These are phyloP conservation scores for Pythium aphanidermatum DNA, from an alignment of 352 stramenopile genomes.

Conservation along the genomic window DNA sequence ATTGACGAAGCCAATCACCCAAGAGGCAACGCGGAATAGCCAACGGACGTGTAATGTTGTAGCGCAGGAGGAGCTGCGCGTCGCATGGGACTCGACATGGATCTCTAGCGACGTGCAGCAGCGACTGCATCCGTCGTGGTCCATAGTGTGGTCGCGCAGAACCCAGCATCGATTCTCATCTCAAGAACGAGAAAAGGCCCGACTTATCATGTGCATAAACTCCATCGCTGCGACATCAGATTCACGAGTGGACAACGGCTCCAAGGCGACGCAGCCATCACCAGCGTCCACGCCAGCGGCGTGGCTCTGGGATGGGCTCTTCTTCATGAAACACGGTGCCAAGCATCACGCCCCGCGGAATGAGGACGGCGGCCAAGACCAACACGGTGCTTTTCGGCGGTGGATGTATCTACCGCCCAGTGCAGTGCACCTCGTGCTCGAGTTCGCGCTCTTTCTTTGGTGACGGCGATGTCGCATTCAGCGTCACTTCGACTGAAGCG, in stretches of 20 bases:
- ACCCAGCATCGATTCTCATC: conserved; percentile 45
- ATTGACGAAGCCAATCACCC: not conserved
- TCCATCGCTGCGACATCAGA: conserved; percentile 18
- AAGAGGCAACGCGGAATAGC: too few species aligned
- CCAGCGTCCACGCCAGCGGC: too few species aligned
- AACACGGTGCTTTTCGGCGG: too few species aligned
- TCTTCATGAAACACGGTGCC: too few species aligned
- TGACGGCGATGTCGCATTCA: too few species aligned
- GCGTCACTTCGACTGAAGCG: too few species aligned
- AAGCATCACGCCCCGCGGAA: too few species aligned
- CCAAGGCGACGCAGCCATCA: too few species aligned
- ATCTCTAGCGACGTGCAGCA: conserved; percentile 28
- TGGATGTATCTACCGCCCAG: conserved; percentile 45
- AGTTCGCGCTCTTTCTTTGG: conserved; percentile 52
- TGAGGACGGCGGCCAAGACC: too few species aligned
- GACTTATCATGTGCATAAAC: conserved; percentile 51
- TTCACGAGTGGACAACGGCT: too few species aligned
- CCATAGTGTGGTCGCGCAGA: conserved; percentile 48
- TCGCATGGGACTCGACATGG: conserved; percentile 22
- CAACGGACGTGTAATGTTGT: too few species aligned
- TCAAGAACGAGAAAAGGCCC: conserved; percentile 50
- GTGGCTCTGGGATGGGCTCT: too few species aligned
- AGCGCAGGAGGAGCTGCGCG: conserved; percentile 24
- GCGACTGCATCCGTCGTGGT: conserved; percentile 51
- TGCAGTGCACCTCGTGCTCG: conserved; percentile 30